Conservation (phyloP, 768 basidiomycete species). For the Russula virescens region DNA sequence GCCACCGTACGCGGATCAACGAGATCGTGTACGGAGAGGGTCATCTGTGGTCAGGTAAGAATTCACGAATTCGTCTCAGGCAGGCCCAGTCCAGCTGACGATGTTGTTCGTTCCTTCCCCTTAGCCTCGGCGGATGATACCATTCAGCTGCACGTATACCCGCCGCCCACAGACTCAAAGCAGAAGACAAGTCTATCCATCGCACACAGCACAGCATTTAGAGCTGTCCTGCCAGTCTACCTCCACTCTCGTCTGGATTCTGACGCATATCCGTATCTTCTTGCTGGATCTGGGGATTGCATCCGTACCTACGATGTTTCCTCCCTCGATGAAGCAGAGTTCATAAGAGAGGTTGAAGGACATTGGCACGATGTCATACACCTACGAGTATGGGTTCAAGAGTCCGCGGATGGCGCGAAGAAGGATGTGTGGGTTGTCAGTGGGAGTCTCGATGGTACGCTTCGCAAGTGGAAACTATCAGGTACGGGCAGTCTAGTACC, state of each 20-base stretch:
- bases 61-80: constrained; percentile 20
- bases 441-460: constrained; percentile 78
- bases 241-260: constrained; percentile 40
- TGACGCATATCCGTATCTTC: constrained; percentile 62
- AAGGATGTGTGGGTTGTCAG: constrained; percentile 80
- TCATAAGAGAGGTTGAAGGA: constrained; percentile 70
- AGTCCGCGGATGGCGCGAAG: constrained; percentile 40
- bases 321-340: constrained; percentile 55
- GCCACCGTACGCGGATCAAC: constrained; percentile 82
- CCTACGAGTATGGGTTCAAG: constrained; percentile 65
- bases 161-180: constrained; percentile 26
- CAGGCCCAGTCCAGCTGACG: background rate
- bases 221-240: constrained; percentile 63
- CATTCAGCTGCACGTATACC: constrained; percentile 54
- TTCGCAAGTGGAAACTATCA: constrained; percentile 75
- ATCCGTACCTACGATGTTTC: constrained; percentile 80
- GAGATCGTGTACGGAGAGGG: constrained; percentile 61
- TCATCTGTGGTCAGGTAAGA: constrained; percentile 85
- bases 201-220: constrained; percentile 58
- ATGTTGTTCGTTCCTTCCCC: background rate
- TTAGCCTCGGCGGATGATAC: constrained; percentile 88
- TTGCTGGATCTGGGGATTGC: constrained; percentile 81
- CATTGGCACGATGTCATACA: constrained; percentile 89
- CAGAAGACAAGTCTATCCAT: constrained; percentile 45
- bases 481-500: constrained; percentile 36